Conservation (phyloP, 176 grass and related monocot species). For the Triticum urartu region DNA sequence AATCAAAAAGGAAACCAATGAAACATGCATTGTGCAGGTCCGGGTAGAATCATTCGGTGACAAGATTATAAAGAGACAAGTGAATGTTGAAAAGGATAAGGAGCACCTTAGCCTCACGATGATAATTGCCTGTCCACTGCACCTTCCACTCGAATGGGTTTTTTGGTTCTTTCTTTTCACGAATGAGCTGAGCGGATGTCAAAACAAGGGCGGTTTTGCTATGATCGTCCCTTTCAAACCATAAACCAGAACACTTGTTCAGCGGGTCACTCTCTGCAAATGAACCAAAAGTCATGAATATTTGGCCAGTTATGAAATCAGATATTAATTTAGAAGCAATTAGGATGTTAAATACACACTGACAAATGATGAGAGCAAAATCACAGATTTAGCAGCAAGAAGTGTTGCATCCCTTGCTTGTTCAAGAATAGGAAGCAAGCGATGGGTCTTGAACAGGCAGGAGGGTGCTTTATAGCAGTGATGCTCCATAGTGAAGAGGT, state of each 20-base stretch:
- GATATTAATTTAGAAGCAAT: neutral
- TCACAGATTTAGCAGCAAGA: neutral
- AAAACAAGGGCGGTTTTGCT: neutral
- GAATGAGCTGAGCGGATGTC: neutral
- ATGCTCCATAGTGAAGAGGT: too few relatives aligned
- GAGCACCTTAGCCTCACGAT: neutral
- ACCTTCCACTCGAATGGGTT: too few relatives aligned
- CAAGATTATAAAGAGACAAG: too few relatives aligned
- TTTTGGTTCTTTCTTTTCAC: neutral
- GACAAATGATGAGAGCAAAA: neutral
- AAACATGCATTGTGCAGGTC: too few relatives aligned
- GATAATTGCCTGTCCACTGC: neutral
- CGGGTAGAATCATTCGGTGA: too few relatives aligned
- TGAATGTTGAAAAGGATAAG: neutral
- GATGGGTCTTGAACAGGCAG: neutral
- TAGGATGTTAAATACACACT: neutral
- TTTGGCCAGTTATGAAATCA: neutral
- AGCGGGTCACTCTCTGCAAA: neutral
- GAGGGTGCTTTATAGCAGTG: neutral
- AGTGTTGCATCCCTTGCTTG: neutral
- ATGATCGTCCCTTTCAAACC: neutral
- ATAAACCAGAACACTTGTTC: neutral
- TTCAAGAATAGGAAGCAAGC: neutral
- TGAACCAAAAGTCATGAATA: neutral
- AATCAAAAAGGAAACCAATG: too few relatives aligned